These are phyloP conservation scores for Glycyrrhiza uralensis DNA, from an alignment of 306 rosid genomes.

Conservation along the genomic window DNA sequence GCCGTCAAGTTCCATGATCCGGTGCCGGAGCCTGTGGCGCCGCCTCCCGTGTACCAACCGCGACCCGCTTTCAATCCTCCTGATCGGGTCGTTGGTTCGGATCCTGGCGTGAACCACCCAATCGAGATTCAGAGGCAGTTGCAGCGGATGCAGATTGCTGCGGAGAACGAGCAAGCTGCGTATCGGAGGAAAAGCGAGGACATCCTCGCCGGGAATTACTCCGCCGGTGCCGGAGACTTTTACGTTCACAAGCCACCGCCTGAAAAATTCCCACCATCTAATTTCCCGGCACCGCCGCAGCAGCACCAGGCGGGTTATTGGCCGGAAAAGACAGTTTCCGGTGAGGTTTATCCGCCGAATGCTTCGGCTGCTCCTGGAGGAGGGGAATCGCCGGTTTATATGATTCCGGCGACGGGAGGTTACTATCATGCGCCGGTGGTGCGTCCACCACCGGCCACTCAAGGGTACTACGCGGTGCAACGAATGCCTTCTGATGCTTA, in stretches of 20 bases:
- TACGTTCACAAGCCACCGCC: constrained; percentile 46
- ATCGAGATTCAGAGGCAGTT: constrained; percentile 67
- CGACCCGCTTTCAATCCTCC: constrained; percentile 8
- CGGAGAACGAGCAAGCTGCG: constrained; percentile 53
- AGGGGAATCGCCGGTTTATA: constrained; percentile 56
- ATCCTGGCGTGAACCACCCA: constrained; percentile 37
- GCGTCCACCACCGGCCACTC: constrained; percentile 45
- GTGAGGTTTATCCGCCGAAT: constrained; percentile 43
- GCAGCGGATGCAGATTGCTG: constrained; percentile 55
- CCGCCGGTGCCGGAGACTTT: constrained; percentile 58
- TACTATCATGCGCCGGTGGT: constrained; percentile 54
- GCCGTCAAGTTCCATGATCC: constrained; percentile 42
- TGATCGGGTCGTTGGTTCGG: constrained; percentile 49
- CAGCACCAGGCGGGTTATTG: constrained; percentile 44
- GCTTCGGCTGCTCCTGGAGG: constrained; percentile 38
- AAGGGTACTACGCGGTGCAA: constrained; percentile 70
- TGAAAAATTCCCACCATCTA: constrained; percentile 43
- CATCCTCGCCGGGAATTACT: constrained; percentile 35
- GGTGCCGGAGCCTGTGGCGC: constrained; percentile 43
- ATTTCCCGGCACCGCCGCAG: constrained; percentile 15
- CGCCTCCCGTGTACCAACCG: constrained; percentile 34
- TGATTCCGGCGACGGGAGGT: constrained; percentile 52
- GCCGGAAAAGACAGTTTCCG: constrained; percentile 55
- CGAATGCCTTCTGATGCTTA: constrained; percentile 57
- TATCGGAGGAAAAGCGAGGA: constrained; percentile 68